A percentile compares a stretch with the other conserved stretches of the same genome.
phyloP scores from a whole-genome alignment of 2,329 filamentous ascomycete species.

The Geosmithia morbida region DNA sequence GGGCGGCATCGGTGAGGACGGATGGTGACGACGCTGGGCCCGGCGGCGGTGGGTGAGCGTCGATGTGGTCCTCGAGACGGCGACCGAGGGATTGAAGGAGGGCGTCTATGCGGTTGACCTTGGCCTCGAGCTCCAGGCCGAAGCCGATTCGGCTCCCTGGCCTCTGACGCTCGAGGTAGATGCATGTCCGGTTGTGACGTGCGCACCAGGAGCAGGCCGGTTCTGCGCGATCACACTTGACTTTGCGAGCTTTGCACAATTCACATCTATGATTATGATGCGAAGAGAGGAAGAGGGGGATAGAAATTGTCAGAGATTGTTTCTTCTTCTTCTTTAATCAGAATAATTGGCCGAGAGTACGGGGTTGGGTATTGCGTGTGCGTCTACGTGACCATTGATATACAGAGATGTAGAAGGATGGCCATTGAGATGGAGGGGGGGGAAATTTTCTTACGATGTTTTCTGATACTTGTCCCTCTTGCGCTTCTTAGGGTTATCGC shows the following conservation, averaged over 20 bases:
- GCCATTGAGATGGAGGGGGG: neutral
- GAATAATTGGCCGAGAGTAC: no score
- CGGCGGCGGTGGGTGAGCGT: slow-evolving; percentile 12
- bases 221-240: slow-evolving; percentile 36
- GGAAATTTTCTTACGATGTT: slow-evolving; percentile 25
- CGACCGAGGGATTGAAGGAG: slow-evolving; percentile 25
- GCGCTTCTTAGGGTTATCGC: slow-evolving; percentile 16
- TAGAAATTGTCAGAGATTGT: slow-evolving; percentile 1
- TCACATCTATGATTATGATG: slow-evolving; percentile 19
- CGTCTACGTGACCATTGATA: neutral
- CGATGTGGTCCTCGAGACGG: slow-evolving; percentile 25
- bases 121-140: slow-evolving; percentile 43
- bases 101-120: slow-evolving; percentile 36
- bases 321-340: no score
- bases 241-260: slow-evolving; percentile 28
- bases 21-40: slow-evolving; percentile 14
- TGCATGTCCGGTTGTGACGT: slow-evolving; percentile 50
- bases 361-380: neutral
- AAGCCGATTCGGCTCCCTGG: slow-evolving; percentile 50
- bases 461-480: slow-evolving; percentile 25
- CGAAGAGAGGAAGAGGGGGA: no score
- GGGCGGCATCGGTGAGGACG: slow-evolving; percentile 9
- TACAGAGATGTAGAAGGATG: slow-evolving; percentile 1
- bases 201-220: slow-evolving; percentile 58
- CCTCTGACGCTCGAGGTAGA: slow-evolving; percentile 59